phyloP scores from a whole-genome alignment of 805 yeast genomes.

The Lipomyces starkeyi region DNA sequence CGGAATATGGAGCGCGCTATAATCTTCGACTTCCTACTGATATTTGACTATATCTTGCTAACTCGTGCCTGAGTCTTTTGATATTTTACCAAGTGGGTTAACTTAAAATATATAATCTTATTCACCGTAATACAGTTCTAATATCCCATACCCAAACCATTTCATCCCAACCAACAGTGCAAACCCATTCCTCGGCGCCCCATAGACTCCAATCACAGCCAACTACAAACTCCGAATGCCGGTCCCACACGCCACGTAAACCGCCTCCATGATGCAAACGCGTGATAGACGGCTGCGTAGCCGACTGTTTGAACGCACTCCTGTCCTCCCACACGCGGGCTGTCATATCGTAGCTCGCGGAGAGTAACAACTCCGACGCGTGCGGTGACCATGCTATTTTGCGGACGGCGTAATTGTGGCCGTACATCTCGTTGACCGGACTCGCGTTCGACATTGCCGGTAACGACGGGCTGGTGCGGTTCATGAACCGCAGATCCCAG shows the following conservation, averaged over 20 bases:
- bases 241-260: conserved; percentile 61
- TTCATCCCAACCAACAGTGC: conserved; percentile 96
- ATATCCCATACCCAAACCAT: conserved; percentile 90
- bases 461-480: conserved; percentile 41
- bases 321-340: conserved; percentile 83
- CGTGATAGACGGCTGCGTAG: conserved; percentile 49
- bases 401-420: conserved; percentile 89
- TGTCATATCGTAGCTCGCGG: conserved; percentile 92
- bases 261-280: conserved; percentile 54
- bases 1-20: not conserved
- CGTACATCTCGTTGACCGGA: conserved; percentile 76
- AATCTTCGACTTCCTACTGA: not conserved
- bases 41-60: not conserved
- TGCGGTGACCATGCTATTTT: conserved; percentile 91
- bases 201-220: conserved; percentile 96
- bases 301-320: conserved; percentile 63
- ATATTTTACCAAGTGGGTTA: not conserved
- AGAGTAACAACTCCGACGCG: conserved; percentile 66
- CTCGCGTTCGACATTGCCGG: conserved; percentile 45
- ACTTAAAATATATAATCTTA: not conserved
- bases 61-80: no score
- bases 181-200: conserved; percentile 97
- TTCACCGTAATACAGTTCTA: conserved; percentile 42
- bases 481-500: conserved; percentile 82
- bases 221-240: conserved; percentile 86